Evolutionary conservation across 148 eudicot genomes (phyloP).

Genomic region (Arbutus unedo): DNA sequence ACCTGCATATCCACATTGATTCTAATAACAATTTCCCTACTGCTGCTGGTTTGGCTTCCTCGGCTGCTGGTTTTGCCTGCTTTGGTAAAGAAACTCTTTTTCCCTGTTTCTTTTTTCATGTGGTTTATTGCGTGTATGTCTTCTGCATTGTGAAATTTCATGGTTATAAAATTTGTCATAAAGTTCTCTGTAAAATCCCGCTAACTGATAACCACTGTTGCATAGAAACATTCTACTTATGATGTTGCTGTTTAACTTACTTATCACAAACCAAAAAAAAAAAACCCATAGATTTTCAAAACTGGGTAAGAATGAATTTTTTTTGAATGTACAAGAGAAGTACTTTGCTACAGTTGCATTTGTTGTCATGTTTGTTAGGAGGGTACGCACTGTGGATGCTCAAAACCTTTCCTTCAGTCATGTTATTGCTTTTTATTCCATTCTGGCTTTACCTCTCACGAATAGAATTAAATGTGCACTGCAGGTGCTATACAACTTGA

Average conservation of each 20-base stretch:
- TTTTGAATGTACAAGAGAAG: neutral
- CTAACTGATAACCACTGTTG: neutral
- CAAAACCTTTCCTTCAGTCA: neutral
- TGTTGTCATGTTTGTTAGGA: neutral
- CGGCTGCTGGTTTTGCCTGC: conserved; percentile 97
- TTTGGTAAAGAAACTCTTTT: conserved; percentile 51
- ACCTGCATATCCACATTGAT: conserved; percentile 71
- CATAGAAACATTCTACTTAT: neutral
- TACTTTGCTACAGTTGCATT: neutral
- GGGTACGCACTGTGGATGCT: neutral
- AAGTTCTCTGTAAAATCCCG: neutral
- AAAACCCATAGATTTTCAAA: neutral
- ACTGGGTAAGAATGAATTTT: neutral
- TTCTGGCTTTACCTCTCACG: neutral
- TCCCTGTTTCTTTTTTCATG: neutral
- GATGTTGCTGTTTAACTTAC: neutral
- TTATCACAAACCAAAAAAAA: neutral
- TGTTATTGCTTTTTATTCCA: neutral
- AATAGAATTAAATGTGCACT: neutral
- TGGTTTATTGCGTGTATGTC: neutral
- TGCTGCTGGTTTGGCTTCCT: conserved; percentile 98
- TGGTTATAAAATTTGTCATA: neutral
- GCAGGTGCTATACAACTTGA: neutral
- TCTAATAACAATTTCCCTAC: conserved; percentile 96
- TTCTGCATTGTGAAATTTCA: neutral